phyloP scores from a whole-genome alignment of 2,329 filamentous ascomycete genomes.

The Fusarium metavorans region DNA sequence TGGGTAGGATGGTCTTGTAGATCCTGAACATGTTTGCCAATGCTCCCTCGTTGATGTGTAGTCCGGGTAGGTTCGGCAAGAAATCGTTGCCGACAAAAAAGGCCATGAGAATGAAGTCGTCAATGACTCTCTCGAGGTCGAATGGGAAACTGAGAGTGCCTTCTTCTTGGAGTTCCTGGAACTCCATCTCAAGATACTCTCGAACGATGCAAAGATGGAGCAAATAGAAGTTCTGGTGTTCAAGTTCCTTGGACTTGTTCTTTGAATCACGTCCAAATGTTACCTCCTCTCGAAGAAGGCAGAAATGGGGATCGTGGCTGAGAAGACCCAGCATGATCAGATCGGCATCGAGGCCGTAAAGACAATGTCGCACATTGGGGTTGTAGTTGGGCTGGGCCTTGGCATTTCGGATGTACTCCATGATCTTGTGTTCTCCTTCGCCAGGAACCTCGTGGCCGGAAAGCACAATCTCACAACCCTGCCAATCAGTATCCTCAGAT shows the following conservation, averaged over 20 bases:
- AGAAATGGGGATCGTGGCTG: slow-evolving; percentile 98
- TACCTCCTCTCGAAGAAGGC: slow-evolving; percentile 94
- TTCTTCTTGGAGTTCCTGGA: slow-evolving; percentile 87
- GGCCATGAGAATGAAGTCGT: slow-evolving; percentile 99
- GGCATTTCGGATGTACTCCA: slow-evolving; percentile 99
- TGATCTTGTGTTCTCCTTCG: slow-evolving; percentile 99
- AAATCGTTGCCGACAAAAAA: slow-evolving; percentile 99
- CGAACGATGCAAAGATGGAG: slow-evolving; percentile 97
- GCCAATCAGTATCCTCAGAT: slow-evolving; percentile 96
- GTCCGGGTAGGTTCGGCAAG: slow-evolving; percentile 91
- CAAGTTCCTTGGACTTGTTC: slow-evolving; percentile 92
- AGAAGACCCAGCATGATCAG: slow-evolving; percentile 98
- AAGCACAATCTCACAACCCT: slow-evolving; percentile 93
- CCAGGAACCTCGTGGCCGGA: slow-evolving; percentile 98
- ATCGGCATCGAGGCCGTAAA: slow-evolving; percentile 97
- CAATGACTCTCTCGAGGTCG: slow-evolving; percentile 95
- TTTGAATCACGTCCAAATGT: slow-evolving; percentile 92
- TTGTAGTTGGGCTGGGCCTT: slow-evolving; percentile 96
- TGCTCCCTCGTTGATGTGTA: slow-evolving; percentile 99
- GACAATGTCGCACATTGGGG: slow-evolving; percentile 92
- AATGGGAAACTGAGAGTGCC: slow-evolving; percentile 81
- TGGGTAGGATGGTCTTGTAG: slow-evolving; percentile 90
- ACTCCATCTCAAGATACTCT: slow-evolving; percentile 96
- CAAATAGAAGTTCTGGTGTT: slow-evolving; percentile 98
- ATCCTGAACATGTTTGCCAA: slow-evolving; percentile 97